These are phyloP conservation scores for Vigna unguiculata DNA, from an alignment of 306 rosid species.

Conservation along the genomic window DNA sequence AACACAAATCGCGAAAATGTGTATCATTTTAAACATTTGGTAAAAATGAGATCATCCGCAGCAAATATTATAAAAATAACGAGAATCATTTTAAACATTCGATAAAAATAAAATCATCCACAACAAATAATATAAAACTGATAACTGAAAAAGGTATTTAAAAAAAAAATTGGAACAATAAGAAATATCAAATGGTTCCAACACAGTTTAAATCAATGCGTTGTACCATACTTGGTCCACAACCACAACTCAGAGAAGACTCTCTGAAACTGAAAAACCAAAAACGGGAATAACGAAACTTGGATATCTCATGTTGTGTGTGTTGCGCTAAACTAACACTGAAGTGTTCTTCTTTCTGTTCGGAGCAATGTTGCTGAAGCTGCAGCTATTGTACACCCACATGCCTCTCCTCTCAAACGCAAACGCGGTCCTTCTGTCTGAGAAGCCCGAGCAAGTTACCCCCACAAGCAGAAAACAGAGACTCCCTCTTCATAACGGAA, in stretches of 20 bases:
- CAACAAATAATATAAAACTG: no score
- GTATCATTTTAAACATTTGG: no score
- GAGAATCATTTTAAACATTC: no score
- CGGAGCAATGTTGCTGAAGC: constrained; percentile 57
- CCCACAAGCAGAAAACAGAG: constrained; percentile 42
- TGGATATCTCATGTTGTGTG: not conserved
- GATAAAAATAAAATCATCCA: no score
- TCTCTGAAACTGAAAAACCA: not conserved
- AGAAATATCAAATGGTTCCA: not conserved
- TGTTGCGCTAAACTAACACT: not conserved
- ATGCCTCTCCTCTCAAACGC: constrained; percentile 40
- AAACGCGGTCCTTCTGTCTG: constrained; percentile 52
- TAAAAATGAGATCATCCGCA: no score
- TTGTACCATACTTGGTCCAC: not conserved
- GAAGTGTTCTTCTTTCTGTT: not conserved
- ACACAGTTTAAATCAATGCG: not conserved
- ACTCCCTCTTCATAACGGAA: constrained; percentile 36
- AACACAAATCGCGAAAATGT: no score
- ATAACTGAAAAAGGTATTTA: no score
- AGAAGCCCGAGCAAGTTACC: constrained; percentile 48
- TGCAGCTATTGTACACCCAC: constrained; percentile 63
- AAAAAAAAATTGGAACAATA: not conserved
- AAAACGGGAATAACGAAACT: not conserved
- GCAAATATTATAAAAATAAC: no score
- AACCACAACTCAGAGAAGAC: no score